Conservation (phyloP, 768 basidiomycete genomes). For the Rhizopogon vinicolor region DNA sequence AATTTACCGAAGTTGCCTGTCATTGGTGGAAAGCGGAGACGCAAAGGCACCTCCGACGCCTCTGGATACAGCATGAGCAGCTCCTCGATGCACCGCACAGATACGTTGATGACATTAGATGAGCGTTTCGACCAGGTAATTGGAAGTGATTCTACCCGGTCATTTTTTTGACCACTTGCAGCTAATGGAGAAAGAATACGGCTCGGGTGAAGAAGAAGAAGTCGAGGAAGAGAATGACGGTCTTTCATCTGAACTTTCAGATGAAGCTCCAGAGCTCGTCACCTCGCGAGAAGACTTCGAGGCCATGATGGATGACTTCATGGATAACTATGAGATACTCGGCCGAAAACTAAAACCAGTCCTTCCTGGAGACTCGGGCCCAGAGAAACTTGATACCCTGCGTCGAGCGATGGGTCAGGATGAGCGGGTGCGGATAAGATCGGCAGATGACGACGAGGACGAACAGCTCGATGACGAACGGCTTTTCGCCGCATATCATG, state of each 20-base stretch:
- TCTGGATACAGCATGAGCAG: conserved; percentile 98
- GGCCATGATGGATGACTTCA: conserved; percentile 88
- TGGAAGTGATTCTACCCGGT: background rate
- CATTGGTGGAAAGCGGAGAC: conserved; percentile 68
- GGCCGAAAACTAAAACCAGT: conserved; percentile 82
- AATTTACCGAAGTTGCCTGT: conserved; percentile 75
- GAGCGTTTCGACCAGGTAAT: conserved; percentile 89
- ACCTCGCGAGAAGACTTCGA: conserved; percentile 88
- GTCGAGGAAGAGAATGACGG: conserved; percentile 30
- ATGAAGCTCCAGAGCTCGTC: conserved; percentile 66
- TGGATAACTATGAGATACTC: conserved; percentile 85
- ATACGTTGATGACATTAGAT: conserved; percentile 83
- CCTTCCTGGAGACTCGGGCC: conserved; percentile 65
- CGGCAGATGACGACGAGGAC: conserved; percentile 42
- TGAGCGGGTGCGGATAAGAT: conserved; percentile 45
- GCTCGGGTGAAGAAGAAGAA: conserved; percentile 51
- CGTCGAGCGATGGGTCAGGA: conserved; percentile 75
- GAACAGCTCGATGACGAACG: conserved; percentile 42
- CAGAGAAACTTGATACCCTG: conserved; percentile 77
- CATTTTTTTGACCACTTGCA: conserved; percentile 15
- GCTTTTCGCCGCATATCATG: conserved; percentile 34
- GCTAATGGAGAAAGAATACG: conserved; percentile 82
- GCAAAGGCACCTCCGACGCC: conserved; percentile 75
- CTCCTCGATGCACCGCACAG: conserved; percentile 91
- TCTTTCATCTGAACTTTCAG: conserved; percentile 29